A percentile compares a stretch with the other conserved stretches of the same genome.
These are phyloP conservation scores for Chrysanthemum seticuspe DNA, from an alignment of 129 eudicot genomes.

Conservation along the genomic window DNA sequence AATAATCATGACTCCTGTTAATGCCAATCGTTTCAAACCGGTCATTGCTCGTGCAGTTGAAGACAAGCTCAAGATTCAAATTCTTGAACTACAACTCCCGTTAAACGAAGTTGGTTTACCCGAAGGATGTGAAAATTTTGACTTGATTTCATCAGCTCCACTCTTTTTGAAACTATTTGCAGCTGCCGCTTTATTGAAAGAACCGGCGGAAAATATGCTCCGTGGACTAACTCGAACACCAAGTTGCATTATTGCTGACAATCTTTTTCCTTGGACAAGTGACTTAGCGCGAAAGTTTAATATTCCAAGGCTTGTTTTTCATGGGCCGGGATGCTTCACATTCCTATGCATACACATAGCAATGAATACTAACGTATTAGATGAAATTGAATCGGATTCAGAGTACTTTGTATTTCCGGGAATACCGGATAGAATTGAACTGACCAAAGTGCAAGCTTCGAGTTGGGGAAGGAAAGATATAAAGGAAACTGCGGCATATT, in stretches of 20 bases:
- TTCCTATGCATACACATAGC: slow-evolving; percentile 26
- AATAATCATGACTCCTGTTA: slow-evolving; percentile 35
- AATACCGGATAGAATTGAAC: slow-evolving; percentile 34
- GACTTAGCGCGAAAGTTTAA: slow-evolving; percentile 27
- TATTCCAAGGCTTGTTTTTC: slow-evolving; percentile 44
- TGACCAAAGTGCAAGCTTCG: slow-evolving; percentile 30
- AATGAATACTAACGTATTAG: slow-evolving; percentile 13
- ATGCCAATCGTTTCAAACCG: slow-evolving; percentile 30
- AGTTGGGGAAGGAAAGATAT: slow-evolving; percentile 7
- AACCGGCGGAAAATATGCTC: slow-evolving; percentile 28
- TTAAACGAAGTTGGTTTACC: slow-evolving; percentile 33
- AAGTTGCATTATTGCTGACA: slow-evolving; percentile 45
- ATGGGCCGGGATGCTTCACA: slow-evolving; percentile 53
- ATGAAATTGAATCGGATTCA: slow-evolving; percentile 22
- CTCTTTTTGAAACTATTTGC: slow-evolving; percentile 16
- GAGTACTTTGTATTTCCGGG: slow-evolving; percentile 40
- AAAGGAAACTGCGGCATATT: not conserved
- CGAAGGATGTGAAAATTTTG: slow-evolving; percentile 35
- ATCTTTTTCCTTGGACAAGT: slow-evolving; percentile 35
- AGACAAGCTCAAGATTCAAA: slow-evolving; percentile 31
- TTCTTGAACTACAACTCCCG: slow-evolving; percentile 30
- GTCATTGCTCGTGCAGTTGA: slow-evolving; percentile 22
- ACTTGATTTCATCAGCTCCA: slow-evolving; percentile 21
- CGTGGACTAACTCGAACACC: slow-evolving; percentile 29
- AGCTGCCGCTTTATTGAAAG: slow-evolving; percentile 23